Percentiles rank a stretch among this genome's conserved stretches.
phyloP scores from a whole-genome alignment of 2,329 filamentous ascomycete species.

The Cryphonectria carpinicola region DNA sequence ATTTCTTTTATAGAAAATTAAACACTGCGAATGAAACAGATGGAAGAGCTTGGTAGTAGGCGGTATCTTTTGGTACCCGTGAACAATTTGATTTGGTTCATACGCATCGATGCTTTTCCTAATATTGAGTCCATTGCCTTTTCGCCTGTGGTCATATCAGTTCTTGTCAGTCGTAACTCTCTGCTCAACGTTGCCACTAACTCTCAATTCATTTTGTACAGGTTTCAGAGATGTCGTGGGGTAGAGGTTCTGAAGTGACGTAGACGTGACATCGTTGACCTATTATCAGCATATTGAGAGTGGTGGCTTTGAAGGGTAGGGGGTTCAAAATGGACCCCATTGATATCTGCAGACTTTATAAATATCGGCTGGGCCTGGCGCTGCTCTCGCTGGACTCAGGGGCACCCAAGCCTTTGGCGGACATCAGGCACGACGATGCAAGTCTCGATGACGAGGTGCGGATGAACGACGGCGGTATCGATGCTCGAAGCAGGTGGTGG shows the following conservation, averaged over 20 bases:
- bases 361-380: slow-evolving; percentile 27
- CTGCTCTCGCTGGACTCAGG: slow-evolving; percentile 31
- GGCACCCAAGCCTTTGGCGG: slow-evolving; percentile 29
- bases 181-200: not conserved
- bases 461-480: slow-evolving; percentile 35
- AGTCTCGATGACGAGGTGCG: slow-evolving; percentile 31
- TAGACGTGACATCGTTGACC: slow-evolving; percentile 5
- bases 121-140: not conserved
- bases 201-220: not conserved
- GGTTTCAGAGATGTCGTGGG: not conserved
- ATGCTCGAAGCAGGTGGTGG: slow-evolving; percentile 33
- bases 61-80: too few relatives aligned
- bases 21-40: too few relatives aligned
- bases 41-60: too few relatives aligned
- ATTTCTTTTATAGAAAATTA: too few relatives aligned
- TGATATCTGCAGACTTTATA: not conserved
- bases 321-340: not conserved
- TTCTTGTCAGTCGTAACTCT: not conserved
- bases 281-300: not conserved
- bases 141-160: not conserved
- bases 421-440: slow-evolving; percentile 26
- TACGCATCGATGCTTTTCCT: too few relatives aligned
- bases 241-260: not conserved
- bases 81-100: not conserved
- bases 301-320: not conserved